phyloP scores from a whole-genome alignment of 1,284 basidiomycete genomes.

The Fomitopsis pinicola region DNA sequence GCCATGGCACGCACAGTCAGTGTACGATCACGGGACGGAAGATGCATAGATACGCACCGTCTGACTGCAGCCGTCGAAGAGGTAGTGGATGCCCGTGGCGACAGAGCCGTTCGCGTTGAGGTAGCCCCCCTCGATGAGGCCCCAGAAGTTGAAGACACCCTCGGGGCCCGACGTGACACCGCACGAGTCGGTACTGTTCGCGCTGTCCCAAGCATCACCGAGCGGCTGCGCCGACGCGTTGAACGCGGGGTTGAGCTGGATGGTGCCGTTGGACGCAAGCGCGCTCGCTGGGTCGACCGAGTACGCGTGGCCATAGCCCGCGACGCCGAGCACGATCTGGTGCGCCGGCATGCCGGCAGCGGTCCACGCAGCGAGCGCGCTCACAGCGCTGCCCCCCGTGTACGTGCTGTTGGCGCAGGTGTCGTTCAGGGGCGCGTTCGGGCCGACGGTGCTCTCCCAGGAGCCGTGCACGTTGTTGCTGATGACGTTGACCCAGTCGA shows the following conservation, averaged over 20 bases:
- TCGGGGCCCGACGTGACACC: conserved; percentile 40
- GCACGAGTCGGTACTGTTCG: conserved; percentile 48
- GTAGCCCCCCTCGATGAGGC: conserved; percentile 49
- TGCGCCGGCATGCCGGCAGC: conserved; percentile 73
- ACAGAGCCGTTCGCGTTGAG: conserved; percentile 48
- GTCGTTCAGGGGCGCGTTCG: conserved; percentile 83
- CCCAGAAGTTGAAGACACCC: conserved; percentile 59
- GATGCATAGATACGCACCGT: conserved; percentile 42
- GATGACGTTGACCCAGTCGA: conserved; percentile 86
- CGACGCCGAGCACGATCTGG: conserved; percentile 79
- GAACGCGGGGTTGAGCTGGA: conserved; percentile 50
- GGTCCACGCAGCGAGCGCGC: conserved; percentile 72
- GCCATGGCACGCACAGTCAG: conserved; percentile 1
- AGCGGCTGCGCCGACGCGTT: conserved; percentile 35
- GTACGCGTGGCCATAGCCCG: conserved; percentile 72
- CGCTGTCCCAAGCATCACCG: conserved; percentile 56
- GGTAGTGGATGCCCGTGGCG: conserved; percentile 42
- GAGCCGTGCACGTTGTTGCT: conserved; percentile 80
- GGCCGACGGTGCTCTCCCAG: conserved; percentile 45
- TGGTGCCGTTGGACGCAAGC: conserved; percentile 24
- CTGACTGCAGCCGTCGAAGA: conserved; percentile 62
- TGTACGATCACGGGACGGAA: neutral
- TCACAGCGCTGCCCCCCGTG: conserved; percentile 72
- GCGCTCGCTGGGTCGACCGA: conserved; percentile 40
- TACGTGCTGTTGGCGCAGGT: conserved; percentile 58